Percentiles rank a stretch among this genome's conserved stretches.
Evolutionary conservation across 2,329 filamentous ascomycete genomes (phyloP).

Genomic region (Ophiostoma ulmi): DNA sequence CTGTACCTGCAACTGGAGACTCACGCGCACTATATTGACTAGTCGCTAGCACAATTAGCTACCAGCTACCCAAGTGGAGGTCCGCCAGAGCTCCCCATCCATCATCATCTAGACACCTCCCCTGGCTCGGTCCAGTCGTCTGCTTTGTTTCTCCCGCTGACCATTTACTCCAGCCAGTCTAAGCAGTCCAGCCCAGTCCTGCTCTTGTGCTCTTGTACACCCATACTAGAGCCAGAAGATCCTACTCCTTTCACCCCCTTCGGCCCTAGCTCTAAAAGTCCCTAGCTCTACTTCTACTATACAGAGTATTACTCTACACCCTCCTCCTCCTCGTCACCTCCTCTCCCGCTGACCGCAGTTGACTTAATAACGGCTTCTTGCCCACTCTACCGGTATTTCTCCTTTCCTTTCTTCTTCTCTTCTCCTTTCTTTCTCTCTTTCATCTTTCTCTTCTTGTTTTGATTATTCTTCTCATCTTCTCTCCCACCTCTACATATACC

Average conservation of each 20-base stretch:
- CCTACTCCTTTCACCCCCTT: not conserved
- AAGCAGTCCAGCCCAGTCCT: slow-evolving; percentile 5
- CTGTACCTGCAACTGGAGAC: slow-evolving; percentile 3
- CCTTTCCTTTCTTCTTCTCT: slow-evolving; percentile 2
- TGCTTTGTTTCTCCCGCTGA: slow-evolving; percentile 22
- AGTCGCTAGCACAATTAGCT: not conserved
- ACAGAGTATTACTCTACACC: not conserved
- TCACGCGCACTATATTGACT: not conserved
- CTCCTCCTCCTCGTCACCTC: slow-evolving; percentile 14
- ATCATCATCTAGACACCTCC: slow-evolving; percentile 4
- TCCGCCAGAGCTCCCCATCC: slow-evolving; percentile 20
- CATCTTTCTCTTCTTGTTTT: slow-evolving; percentile 6
- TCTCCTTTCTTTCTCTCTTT: slow-evolving; percentile 11
- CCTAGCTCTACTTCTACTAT: not conserved
- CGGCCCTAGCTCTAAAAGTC: not conserved
- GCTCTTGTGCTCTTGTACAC: not conserved
- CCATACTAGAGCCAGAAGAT: not conserved
- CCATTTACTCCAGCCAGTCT: not conserved
- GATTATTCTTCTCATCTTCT: not conserved
- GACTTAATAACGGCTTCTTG: slow-evolving; percentile 24
- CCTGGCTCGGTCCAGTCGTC: slow-evolving; percentile 20
- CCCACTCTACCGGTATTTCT: slow-evolving; percentile 19
- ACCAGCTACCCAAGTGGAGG: slow-evolving; percentile 18
- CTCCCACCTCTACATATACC: not conserved
- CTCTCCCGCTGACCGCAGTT: slow-evolving; percentile 2